A percentile compares a stretch with the other conserved stretches of the same genome.
phyloP scores from a whole-genome alignment of 768 basidiomycete species.

The Gymnopilus dilepis region DNA sequence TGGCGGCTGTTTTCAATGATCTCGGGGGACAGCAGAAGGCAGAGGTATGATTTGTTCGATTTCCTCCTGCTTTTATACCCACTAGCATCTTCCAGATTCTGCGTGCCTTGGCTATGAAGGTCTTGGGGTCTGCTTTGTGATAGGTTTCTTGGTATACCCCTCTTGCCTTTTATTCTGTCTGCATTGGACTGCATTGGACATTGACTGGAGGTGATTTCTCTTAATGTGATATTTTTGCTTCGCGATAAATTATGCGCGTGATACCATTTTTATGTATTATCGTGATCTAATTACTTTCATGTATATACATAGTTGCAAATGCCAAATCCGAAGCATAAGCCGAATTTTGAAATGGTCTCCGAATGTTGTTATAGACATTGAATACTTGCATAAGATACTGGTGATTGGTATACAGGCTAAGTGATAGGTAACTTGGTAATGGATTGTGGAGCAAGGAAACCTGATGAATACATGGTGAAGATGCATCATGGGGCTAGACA shows the following conservation, averaged over 20 bases:
- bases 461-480: background rate
- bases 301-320: too few species aligned
- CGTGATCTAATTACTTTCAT: too few species aligned
- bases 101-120: constrained; percentile 81
- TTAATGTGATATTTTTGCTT: too few species aligned
- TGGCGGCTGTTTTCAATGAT: constrained; percentile 84
- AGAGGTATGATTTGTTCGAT: constrained; percentile 59
- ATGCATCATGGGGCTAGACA: background rate
- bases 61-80: constrained; percentile 2
- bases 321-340: too few species aligned
- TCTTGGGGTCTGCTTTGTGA: constrained; percentile 66
- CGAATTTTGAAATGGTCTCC: too few species aligned
- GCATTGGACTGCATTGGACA: too few species aligned
- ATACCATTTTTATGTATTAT: background rate
- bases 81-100: constrained; percentile 59
- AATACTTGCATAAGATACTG: too few species aligned
- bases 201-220: too few species aligned
- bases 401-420: constrained; percentile 9
- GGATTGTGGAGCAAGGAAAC: background rate
- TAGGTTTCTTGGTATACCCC: constrained; percentile 3
- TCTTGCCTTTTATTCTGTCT: background rate
- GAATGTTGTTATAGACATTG: too few species aligned
- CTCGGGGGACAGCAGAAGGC: constrained; percentile 83
- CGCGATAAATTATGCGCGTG: too few species aligned
- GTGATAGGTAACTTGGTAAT: constrained; percentile 4